Base-by-base conservation (phyloP, 805 yeast species). In the Kodamaea restingae region DNA sequence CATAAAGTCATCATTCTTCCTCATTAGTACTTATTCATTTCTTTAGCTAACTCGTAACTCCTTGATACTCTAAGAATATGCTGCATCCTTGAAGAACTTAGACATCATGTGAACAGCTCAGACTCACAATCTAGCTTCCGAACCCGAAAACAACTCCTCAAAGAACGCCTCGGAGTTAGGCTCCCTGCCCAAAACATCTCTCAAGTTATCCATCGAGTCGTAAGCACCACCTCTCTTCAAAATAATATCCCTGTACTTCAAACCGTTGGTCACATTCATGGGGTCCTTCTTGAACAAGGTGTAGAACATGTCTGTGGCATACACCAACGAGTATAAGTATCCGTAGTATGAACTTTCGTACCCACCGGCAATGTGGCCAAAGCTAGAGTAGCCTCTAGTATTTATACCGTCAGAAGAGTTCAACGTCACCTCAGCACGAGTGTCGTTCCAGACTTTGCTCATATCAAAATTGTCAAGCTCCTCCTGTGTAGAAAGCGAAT, bases 301-400 rank as follows among this genome's bases (percentile, higher is more conserved):
- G 58, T 84, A 79, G 65, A 75, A 87, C 55, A 87, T 84, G 58
- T 87, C 95, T 5, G 86, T 76, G 1, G 95, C 93, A 67, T 81
- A 87, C 11, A 85, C 95, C 52, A 80, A 81, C 2, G 95, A 84
- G 81, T 88, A 87, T 64, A 86, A 62, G 58, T 87, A 87, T 2
- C 95, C 95, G 51, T 87, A 87, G 62, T 87, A 87, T 3, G 90
- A 88, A 8, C 90, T 80, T 39, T 85, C 91, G 58, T 87, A 87
- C 12, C 95, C 91, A 27, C 88, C 88, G 57, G 85, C 76, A 40
- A 76, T 72, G 55, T 87, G 96, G 2, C 86, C 87, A 57, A 86
- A 86, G 0, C 88, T 79, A 22, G 81, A 79, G 53, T 76, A 84
- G 3, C 93, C 93, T 43, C 71, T 76, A n/a, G 81, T 75, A 15